Conservation (phyloP, 495 filamentous ascomycete species). For the Aspergillus ellipticus region DNA sequence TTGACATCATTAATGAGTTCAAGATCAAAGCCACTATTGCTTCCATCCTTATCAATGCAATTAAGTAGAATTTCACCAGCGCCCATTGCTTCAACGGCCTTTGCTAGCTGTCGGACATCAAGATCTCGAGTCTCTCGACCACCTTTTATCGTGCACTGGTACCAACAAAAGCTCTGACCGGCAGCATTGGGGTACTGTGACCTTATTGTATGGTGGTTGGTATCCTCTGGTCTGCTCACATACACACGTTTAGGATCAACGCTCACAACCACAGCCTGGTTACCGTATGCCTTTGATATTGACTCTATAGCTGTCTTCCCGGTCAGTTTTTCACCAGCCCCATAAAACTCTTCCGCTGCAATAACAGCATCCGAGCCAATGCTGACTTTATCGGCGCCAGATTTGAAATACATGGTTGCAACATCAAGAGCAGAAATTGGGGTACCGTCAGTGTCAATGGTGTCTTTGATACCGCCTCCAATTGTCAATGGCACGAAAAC, state of each 20-base stretch:
- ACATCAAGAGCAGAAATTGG: slow-evolving; percentile 83
- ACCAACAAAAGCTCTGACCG: slow-evolving; percentile 89
- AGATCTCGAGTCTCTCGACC: slow-evolving; percentile 87
- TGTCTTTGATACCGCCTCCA: slow-evolving; percentile 91
- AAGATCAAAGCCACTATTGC: slow-evolving; percentile 90
- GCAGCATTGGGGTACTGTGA: slow-evolving; percentile 66
- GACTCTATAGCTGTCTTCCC: slow-evolving; percentile 90
- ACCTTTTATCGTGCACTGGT: slow-evolving; percentile 95
- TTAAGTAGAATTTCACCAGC: slow-evolving; percentile 92
- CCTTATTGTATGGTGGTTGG: slow-evolving; percentile 71
- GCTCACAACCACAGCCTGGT: slow-evolving; percentile 94
- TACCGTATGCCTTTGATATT: slow-evolving; percentile 90
- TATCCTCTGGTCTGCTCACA: slow-evolving; percentile 66
- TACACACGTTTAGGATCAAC: slow-evolving; percentile 92
- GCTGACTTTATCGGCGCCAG: slow-evolving; percentile 96
- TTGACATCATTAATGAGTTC: slow-evolving; percentile 91
- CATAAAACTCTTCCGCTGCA: slow-evolving; percentile 86
- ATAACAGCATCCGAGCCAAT: slow-evolving; percentile 93
- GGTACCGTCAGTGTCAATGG: slow-evolving; percentile 84
- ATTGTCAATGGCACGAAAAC: slow-evolving; percentile 98
- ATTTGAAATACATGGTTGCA: slow-evolving; percentile 96
- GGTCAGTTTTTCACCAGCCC: slow-evolving; percentile 57
- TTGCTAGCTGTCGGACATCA: slow-evolving; percentile 80
- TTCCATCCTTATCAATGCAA: slow-evolving; percentile 96
- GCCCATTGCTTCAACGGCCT: slow-evolving; percentile 94